Conservation (phyloP, 2,329 filamentous ascomycete genomes). For the Alternaria gansuensis region DNA sequence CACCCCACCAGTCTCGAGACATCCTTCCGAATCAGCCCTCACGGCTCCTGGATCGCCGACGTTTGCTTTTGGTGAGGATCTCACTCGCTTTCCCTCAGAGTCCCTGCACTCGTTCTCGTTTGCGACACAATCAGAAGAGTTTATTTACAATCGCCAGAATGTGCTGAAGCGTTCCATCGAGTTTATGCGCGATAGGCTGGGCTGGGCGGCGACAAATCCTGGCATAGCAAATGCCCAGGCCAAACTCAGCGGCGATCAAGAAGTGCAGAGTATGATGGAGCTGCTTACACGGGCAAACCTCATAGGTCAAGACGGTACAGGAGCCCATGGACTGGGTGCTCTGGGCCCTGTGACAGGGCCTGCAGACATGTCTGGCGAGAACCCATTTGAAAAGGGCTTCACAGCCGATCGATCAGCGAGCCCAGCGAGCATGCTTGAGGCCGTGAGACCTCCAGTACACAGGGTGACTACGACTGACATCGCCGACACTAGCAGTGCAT, state of each 20-base stretch:
- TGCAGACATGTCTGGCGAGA: slow-evolving; percentile 74
- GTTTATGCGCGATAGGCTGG: slow-evolving; percentile 92
- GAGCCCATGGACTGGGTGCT: slow-evolving; percentile 58
- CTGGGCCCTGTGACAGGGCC: slow-evolving; percentile 81
- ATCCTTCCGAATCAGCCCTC: slow-evolving; percentile 61
- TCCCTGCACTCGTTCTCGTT: slow-evolving; percentile 99
- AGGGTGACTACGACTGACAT: slow-evolving; percentile 24
- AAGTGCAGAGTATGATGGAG: slow-evolving; percentile 91
- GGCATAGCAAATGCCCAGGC: slow-evolving; percentile 85
- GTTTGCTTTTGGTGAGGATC: slow-evolving; percentile 80
- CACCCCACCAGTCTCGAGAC: slow-evolving; percentile 65
- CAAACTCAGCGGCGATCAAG: slow-evolving; percentile 80
- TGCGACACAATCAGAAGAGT: slow-evolving; percentile 91
- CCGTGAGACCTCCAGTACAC: slow-evolving; percentile 32
- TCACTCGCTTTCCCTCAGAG: slow-evolving; percentile 91
- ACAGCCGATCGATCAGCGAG: slow-evolving; percentile 61
- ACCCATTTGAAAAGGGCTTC: slow-evolving; percentile 88
- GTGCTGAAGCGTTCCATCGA: slow-evolving; percentile 92
- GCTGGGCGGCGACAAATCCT: slow-evolving; percentile 78
- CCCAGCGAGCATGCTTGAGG: slow-evolving; percentile 51
- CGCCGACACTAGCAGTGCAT: slow-evolving; percentile 17
- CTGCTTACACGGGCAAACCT: slow-evolving; percentile 83
- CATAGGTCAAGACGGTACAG: slow-evolving; percentile 72
- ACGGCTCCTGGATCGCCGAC: slow-evolving; percentile 73
- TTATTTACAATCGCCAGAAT: slow-evolving; percentile 89